A percentile compares a stretch with the other conserved stretches of the same genome.
These are phyloP conservation scores for Trichoderma sp. DNA, from an alignment of 2,329 filamentous ascomycete species.

Conservation along the genomic window DNA sequence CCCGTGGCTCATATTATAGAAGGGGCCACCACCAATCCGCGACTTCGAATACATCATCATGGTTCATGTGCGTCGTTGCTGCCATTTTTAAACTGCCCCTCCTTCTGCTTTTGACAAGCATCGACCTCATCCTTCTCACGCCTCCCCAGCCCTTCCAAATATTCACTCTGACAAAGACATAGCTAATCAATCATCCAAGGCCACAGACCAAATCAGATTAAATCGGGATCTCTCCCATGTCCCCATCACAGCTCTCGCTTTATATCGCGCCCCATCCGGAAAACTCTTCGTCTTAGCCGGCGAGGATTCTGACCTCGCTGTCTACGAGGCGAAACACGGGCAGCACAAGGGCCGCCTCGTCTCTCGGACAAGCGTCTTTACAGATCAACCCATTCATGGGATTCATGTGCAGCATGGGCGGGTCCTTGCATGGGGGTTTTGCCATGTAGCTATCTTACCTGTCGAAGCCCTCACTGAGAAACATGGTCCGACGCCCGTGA, in stretches of 20 bases:
- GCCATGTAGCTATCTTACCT: slow-evolving; percentile 50
- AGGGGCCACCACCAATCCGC: not conserved
- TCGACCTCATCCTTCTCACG: not conserved
- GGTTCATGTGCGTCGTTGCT: slow-evolving; percentile 13
- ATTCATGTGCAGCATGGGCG: slow-evolving; percentile 51
- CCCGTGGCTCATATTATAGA: not conserved
- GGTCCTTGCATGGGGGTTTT: slow-evolving; percentile 70
- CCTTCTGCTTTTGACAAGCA: not conserved
- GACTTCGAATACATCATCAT: not conserved
- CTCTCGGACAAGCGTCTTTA: slow-evolving; percentile 57
- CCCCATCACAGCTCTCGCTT: slow-evolving; percentile 62
- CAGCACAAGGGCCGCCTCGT: slow-evolving; percentile 38
- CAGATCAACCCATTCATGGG: slow-evolving; percentile 72
- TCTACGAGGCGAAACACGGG: slow-evolving; percentile 47
- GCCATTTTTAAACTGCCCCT: not conserved
- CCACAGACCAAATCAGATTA: slow-evolving; percentile 26
- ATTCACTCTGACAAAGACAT: not conserved
- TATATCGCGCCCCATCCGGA: slow-evolving; percentile 42
- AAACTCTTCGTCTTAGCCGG: slow-evolving; percentile 54
- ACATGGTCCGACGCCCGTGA: slow-evolving; percentile 17
- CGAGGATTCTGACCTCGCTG: slow-evolving; percentile 59
- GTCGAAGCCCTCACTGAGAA: slow-evolving; percentile 26
- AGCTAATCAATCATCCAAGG: not conserved
- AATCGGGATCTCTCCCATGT: slow-evolving; percentile 46
- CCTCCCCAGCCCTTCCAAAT: not conserved